A percentile compares a stretch with the other conserved stretches of the same genome.
Conservation (phyloP, 768 basidiomycete genomes). For the Amanita pseudoporphyria region DNA sequence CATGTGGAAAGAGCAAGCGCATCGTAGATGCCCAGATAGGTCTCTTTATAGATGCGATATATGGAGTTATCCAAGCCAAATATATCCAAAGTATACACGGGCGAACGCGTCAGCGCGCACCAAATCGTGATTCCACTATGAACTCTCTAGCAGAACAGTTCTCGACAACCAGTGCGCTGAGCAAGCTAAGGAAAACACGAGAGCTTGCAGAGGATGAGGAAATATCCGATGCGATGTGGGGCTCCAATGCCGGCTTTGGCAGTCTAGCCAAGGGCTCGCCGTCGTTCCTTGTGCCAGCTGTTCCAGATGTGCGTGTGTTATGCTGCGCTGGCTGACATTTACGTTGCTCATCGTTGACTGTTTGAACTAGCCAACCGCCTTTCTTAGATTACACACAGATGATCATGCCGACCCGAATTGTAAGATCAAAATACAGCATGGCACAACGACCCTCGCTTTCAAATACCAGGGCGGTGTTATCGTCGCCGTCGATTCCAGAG, state of each 20-base stretch:
- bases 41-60: too few relatives aligned
- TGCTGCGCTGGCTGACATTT: not conserved
- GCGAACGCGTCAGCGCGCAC: constrained; percentile 33
- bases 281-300: constrained; percentile 59
- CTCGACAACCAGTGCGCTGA: constrained; percentile 42
- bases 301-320: constrained; percentile 65
- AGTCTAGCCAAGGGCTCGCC: constrained; percentile 63
- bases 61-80: not conserved
- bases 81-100: not conserved
- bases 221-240: constrained; percentile 66
- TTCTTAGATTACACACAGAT: constrained; percentile 90
- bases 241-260: constrained; percentile 77
- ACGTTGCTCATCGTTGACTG: not conserved
- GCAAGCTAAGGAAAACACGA: constrained; percentile 40
- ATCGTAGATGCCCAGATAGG: too few relatives aligned
- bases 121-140: constrained; percentile 36
- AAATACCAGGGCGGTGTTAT: constrained; percentile 95
- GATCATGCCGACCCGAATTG: constrained; percentile 91
- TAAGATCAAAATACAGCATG: constrained; percentile 97
- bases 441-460: constrained; percentile 97
- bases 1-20: too few relatives aligned
- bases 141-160: constrained; percentile 62
- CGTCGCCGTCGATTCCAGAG: constrained; percentile 98
- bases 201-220: constrained; percentile 50
- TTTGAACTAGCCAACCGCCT: constrained; percentile 65